A percentile compares a stretch with the other conserved stretches of the same genome.
Conservation (phyloP, 495 filamentous ascomycete genomes). For the Daldinia bambusicola region DNA sequence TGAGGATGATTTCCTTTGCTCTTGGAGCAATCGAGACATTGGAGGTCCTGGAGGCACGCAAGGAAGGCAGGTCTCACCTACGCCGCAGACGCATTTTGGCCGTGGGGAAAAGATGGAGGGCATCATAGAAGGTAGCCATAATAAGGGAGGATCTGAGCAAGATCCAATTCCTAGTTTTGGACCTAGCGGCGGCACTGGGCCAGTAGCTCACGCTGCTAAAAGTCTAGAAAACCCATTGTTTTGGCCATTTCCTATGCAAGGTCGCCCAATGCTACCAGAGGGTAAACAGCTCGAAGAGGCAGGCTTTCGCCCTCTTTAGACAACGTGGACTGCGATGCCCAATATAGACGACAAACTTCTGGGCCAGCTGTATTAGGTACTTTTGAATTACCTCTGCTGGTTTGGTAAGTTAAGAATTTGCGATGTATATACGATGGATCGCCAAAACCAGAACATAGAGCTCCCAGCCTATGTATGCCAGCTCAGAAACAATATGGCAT, state of each 20-base stretch:
- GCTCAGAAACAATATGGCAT: neutral
- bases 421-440: neutral
- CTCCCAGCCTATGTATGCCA: neutral
- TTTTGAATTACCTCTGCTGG: neutral
- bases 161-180: slow-evolving; percentile 16
- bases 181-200: neutral
- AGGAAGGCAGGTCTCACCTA: slow-evolving; percentile 20
- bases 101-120: slow-evolving; percentile 45
- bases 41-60: slow-evolving; percentile 18
- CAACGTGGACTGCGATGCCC: neutral
- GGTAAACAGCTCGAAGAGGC: slow-evolving; percentile 56
- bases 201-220: slow-evolving; percentile 23
- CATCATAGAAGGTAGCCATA: slow-evolving; percentile 23
- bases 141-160: slow-evolving; percentile 32
- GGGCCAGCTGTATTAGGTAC: neutral
- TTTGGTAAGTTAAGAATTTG: neutral
- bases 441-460: neutral
- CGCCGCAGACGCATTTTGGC: slow-evolving; percentile 9
- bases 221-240: slow-evolving; percentile 59
- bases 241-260: slow-evolving; percentile 66
- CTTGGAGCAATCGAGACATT: slow-evolving; percentile 41
- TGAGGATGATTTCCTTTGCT: slow-evolving; percentile 54
- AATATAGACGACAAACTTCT: neutral
- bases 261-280: slow-evolving; percentile 59
- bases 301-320: slow-evolving; percentile 57